Conservation (phyloP, 768 basidiomycete species). For the Rhodotorula toruloides region DNA sequence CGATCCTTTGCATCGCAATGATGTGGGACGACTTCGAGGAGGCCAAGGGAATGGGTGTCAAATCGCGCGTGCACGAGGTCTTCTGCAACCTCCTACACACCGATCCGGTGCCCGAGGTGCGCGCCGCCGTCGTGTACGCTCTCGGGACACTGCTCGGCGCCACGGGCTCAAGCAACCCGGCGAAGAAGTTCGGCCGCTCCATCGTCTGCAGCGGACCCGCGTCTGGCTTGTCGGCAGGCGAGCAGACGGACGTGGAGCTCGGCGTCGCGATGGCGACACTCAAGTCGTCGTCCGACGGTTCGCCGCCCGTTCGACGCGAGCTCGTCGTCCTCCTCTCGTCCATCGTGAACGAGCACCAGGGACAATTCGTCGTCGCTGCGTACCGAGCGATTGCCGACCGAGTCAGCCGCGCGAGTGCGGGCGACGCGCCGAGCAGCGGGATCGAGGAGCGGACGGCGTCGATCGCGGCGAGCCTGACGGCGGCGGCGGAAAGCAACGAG, state of each 20-base stretch:
- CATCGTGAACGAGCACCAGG: slow-evolving; percentile 91
- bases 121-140: slow-evolving; percentile 83
- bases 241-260: slow-evolving; percentile 63
- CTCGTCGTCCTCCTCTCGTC: slow-evolving; percentile 83
- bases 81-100: slow-evolving; percentile 64
- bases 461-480: slow-evolving; percentile 38
- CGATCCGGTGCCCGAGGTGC: slow-evolving; percentile 87
- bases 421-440: slow-evolving; percentile 1
- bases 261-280: slow-evolving; percentile 85
- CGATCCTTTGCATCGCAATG: slow-evolving; percentile 82
- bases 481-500: slow-evolving; percentile 33
- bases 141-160: slow-evolving; percentile 91
- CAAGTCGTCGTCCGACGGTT: slow-evolving; percentile 85
- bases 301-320: slow-evolving; percentile 94
- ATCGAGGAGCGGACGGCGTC: slow-evolving; percentile 40
- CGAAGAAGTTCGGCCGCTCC: slow-evolving; percentile 49
- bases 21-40: slow-evolving; percentile 93
- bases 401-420: slow-evolving; percentile 18
- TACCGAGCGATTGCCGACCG: slow-evolving; percentile 97
- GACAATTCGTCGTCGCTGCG: slow-evolving; percentile 90
- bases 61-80: slow-evolving; percentile 64
- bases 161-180: slow-evolving; percentile 64
- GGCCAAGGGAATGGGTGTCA: slow-evolving; percentile 76
- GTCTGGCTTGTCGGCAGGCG: slow-evolving; percentile 32
- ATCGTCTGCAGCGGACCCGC: slow-evolving; percentile 33